Percentiles rank a stretch among this genome's conserved stretches.
phyloP scores from a whole-genome alignment of 1,284 basidiomycete genomes.

The Boletellus sp. region DNA sequence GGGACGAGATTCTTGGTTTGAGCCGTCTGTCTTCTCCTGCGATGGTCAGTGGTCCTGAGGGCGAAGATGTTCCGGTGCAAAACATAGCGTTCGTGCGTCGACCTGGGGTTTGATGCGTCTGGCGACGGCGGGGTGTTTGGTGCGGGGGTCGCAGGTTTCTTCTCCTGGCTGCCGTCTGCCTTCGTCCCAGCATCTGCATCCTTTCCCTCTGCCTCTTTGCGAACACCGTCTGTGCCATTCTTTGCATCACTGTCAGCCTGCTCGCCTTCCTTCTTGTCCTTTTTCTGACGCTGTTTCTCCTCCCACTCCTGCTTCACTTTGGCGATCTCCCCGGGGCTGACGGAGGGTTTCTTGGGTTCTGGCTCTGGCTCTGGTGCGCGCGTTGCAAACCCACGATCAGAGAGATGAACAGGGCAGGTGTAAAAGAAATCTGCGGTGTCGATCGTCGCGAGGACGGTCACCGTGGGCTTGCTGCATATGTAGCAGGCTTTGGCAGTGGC shows the following conservation, averaged over 20 bases:
- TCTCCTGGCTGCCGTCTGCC: conserved; percentile 24
- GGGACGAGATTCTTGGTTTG: conserved; percentile 57
- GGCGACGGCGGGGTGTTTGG: conserved; percentile 23
- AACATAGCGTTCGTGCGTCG: conserved; percentile 51
- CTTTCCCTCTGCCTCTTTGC: conserved; percentile 16
- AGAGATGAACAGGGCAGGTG: conserved; percentile 64
- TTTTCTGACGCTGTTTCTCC: conserved; percentile 61
- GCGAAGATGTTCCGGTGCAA: conserved; percentile 60
- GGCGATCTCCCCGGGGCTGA: conserved; percentile 66
- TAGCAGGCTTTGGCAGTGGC: conserved; percentile 69
- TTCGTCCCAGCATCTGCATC: conserved; percentile 25
- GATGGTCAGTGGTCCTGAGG: conserved; percentile 59
- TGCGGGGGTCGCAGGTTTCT: conserved; percentile 22
- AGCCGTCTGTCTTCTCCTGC: conserved; percentile 50
- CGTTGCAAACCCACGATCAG: conserved; percentile 68
- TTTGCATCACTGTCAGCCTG: conserved; percentile 31
- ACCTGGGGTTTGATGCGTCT: conserved; percentile 29
- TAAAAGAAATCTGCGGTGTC: conserved; percentile 76
- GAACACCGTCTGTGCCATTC: conserved; percentile 26
- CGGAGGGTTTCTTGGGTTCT: conserved; percentile 38
- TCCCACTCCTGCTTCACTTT: conserved; percentile 78
- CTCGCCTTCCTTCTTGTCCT: conserved; percentile 42
- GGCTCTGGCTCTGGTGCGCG: conserved; percentile 43
- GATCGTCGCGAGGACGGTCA: conserved; percentile 69
- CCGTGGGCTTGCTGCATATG: conserved; percentile 70